phyloP scores from a whole-genome alignment of 129 eudicot species.

The Chrysanthemum seticuspe region DNA sequence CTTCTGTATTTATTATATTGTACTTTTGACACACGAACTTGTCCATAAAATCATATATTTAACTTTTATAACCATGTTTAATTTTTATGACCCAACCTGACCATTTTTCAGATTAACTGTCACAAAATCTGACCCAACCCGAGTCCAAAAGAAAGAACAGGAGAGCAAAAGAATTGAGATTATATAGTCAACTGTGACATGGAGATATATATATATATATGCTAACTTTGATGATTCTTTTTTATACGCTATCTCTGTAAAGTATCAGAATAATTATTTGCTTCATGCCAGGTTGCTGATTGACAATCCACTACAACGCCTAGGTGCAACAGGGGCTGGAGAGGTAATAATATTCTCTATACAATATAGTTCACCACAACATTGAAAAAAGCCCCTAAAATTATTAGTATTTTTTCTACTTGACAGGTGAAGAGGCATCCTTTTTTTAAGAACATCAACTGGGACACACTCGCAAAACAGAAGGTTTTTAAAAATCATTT shows the following conservation, averaged over 20 bases:
- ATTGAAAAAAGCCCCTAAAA: constrained; percentile 5
- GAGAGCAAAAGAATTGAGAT: too few relatives aligned
- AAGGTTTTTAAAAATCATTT: constrained; percentile 47
- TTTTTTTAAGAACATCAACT: constrained; percentile 71
- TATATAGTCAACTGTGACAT: too few relatives aligned
- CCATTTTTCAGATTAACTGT: too few relatives aligned
- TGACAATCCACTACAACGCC: constrained; percentile 84
- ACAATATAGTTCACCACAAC: background rate
- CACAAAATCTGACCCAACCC: too few relatives aligned
- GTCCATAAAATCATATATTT: too few relatives aligned
- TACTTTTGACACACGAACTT: too few relatives aligned
- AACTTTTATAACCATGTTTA: too few relatives aligned
- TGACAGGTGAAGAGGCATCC: constrained; percentile 75
- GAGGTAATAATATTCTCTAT: constrained; percentile 53
- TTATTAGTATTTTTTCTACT: background rate
- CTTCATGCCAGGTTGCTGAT: constrained; percentile 54
- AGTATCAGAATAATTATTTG: background rate
- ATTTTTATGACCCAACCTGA: too few relatives aligned
- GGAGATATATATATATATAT: too few relatives aligned
- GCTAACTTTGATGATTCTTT: background rate
- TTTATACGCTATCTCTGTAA: background rate
- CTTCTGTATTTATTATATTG: too few relatives aligned
- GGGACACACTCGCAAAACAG: constrained; percentile 94
- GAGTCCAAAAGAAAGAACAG: too few relatives aligned
- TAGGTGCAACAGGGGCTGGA: constrained; percentile 85